phyloP scores from a whole-genome alignment of 1,284 basidiomycete species.

The Hemileia vastatrix region DNA sequence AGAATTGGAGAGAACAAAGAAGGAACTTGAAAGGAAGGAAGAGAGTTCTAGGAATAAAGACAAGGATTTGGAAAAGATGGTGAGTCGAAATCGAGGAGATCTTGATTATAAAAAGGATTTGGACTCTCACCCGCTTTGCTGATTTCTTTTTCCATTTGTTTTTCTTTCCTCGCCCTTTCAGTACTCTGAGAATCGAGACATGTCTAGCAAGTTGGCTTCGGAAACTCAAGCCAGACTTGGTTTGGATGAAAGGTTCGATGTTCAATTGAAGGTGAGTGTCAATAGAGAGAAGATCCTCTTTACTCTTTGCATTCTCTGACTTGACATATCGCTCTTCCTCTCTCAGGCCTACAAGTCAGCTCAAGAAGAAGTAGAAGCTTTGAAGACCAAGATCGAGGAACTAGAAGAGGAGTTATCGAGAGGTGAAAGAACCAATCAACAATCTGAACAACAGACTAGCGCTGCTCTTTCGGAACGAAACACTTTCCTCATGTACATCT shows the following conservation, averaged over 20 bases:
- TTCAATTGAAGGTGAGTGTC: constrained; percentile 46
- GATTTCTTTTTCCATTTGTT: too few relatives aligned
- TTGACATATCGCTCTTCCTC: neutral
- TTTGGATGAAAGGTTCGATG: constrained; percentile 38
- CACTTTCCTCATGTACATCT: constrained; percentile 77
- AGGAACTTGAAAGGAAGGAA: constrained; percentile 63
- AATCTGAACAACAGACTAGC: constrained; percentile 66
- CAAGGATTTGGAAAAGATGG: constrained; percentile 59
- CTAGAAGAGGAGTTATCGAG: constrained; percentile 71
- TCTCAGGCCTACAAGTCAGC: constrained; percentile 51
- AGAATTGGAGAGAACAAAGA: constrained; percentile 63
- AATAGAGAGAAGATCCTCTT: too few relatives aligned
- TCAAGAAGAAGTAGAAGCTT: too few relatives aligned
- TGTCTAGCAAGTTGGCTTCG: too few relatives aligned
- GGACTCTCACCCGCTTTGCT: too few relatives aligned
- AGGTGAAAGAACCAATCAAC: constrained; percentile 64
- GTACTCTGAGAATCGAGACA: too few relatives aligned
- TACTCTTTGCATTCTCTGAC: neutral
- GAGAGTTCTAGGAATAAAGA: constrained; percentile 59
- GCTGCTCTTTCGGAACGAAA: constrained; percentile 85
- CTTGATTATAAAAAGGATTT: neutral
- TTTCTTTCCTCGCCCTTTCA: neutral
- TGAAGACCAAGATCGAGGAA: constrained; percentile 58
- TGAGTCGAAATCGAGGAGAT: too few relatives aligned
- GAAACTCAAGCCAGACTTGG: too few relatives aligned